phyloP scores from a whole-genome alignment of 1,139 yeast species.

The Candida sp. region DNA sequence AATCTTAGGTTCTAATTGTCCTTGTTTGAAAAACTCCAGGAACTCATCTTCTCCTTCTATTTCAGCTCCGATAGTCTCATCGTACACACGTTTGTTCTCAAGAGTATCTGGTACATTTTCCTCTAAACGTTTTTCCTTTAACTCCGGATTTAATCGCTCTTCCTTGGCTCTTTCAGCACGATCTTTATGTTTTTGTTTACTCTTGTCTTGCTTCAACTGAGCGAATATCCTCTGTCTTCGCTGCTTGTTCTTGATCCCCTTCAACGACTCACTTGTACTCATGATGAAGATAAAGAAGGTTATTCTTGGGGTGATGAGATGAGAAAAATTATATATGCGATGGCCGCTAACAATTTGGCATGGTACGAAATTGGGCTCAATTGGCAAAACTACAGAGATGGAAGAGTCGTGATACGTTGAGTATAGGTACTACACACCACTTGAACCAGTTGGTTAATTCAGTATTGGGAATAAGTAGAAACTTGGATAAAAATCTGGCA shows the following conservation, averaged over 20 bases:
- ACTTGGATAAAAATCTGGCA: not conserved
- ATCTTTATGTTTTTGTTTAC: constrained; percentile 72
- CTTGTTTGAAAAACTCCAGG: constrained; percentile 51
- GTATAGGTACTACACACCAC: not conserved
- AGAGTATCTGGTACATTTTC: constrained; percentile 85
- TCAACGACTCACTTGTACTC: constrained; percentile 32
- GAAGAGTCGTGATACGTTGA: not conserved
- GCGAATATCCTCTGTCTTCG: constrained; percentile 79
- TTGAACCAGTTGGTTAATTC: not conserved
- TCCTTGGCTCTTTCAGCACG: constrained; percentile 79
- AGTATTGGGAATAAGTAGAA: not conserved
- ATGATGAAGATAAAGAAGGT: constrained; percentile 3
- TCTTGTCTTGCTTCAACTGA: constrained; percentile 68
- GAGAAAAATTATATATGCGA: not conserved
- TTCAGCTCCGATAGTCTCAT: constrained; percentile 76
- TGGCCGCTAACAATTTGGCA: not conserved
- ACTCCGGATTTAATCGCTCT: constrained; percentile 77
- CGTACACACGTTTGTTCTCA: constrained; percentile 84
- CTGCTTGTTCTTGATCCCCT: constrained; percentile 66
- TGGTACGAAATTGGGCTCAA: not conserved
- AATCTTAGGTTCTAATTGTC: constrained; percentile 61
- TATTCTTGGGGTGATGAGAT: not conserved
- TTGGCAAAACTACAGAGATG: not conserved
- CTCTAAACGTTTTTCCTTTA: constrained; percentile 74
- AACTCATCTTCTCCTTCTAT: constrained; percentile 86